phyloP scores from a whole-genome alignment of 495 filamentous ascomycete species.

The Neurospora sp. region DNA sequence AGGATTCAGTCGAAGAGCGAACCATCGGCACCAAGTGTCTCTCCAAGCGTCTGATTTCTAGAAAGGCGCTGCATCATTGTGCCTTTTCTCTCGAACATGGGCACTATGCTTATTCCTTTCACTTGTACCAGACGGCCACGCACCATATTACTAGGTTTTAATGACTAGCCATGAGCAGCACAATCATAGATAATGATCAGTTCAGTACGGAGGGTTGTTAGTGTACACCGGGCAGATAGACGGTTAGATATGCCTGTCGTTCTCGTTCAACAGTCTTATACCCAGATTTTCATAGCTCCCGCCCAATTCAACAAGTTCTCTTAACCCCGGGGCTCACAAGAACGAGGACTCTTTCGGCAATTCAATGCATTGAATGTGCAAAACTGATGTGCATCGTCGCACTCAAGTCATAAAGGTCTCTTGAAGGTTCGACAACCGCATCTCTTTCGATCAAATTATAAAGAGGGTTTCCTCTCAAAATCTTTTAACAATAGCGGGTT shows the following conservation, averaged over 20 bases:
- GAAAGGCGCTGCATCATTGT: background rate
- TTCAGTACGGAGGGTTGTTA: background rate
- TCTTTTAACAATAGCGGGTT: background rate
- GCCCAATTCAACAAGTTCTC: background rate
- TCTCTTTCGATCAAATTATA: background rate
- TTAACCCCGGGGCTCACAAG: background rate
- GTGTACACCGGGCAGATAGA: background rate
- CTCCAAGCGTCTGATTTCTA: background rate
- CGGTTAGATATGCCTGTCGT: background rate
- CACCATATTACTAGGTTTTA: background rate
- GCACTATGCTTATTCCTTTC: background rate
- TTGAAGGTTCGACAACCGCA: background rate
- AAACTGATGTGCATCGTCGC: background rate
- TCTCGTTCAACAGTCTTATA: background rate
- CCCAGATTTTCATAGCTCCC: background rate
- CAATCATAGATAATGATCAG: background rate
- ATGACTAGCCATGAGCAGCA: background rate
- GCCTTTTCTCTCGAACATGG: background rate
- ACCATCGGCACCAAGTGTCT: slow-evolving; percentile 4
- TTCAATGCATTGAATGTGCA: background rate
- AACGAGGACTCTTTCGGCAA: background rate
- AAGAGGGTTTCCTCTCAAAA: background rate
- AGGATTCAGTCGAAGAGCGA: slow-evolving; percentile 27
- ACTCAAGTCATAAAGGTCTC: background rate
- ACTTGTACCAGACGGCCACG: background rate